A percentile compares a stretch with the other conserved stretches of the same genome.
Evolutionary conservation across 2,329 filamentous ascomycete genomes (phyloP).

Genomic region (Pyrenophora tritici-repentis): DNA sequence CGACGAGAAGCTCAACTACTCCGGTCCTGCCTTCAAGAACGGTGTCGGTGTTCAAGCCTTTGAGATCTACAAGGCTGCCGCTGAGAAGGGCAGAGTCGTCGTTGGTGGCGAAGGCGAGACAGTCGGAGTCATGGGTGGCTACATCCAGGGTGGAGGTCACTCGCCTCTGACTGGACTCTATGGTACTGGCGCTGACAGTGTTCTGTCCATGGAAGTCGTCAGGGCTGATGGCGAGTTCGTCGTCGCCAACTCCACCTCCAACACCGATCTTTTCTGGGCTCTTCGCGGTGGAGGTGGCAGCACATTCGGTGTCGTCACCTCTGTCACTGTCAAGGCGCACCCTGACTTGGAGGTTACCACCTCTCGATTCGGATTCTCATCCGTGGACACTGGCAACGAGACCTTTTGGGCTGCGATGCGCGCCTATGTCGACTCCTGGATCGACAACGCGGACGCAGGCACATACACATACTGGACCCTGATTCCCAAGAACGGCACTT

Average conservation of each 20-base stretch:
- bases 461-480: conserved; percentile 44
- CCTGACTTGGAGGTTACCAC: conserved; percentile 40
- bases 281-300: conserved; percentile 43
- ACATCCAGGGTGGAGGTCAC: conserved; percentile 59
- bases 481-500: conserved; percentile 40
- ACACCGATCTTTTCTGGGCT: conserved; percentile 45
- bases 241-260: conserved; percentile 34
- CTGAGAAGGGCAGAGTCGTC: conserved; percentile 54
- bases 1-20: conserved; percentile 42
- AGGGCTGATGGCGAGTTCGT: conserved; percentile 40
- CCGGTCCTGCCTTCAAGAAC: conserved; percentile 59
- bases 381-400: conserved; percentile 39
- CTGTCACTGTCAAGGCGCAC: conserved; percentile 43
- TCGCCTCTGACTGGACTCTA: conserved; percentile 57
- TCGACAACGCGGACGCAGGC: conserved; percentile 44
- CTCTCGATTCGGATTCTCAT: conserved; percentile 41
- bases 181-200: conserved; percentile 45
- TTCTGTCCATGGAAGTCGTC: conserved; percentile 42
- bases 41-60: conserved; percentile 60
- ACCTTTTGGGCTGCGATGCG: conserved; percentile 44
- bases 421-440: conserved; percentile 37
- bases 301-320: conserved; percentile 43
- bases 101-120: conserved; percentile 58
- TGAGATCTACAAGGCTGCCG: conserved; percentile 59
- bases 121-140: conserved; percentile 57